phyloP scores from a whole-genome alignment of 1,139 yeast species.

The Debaryomyces subglobosus region DNA sequence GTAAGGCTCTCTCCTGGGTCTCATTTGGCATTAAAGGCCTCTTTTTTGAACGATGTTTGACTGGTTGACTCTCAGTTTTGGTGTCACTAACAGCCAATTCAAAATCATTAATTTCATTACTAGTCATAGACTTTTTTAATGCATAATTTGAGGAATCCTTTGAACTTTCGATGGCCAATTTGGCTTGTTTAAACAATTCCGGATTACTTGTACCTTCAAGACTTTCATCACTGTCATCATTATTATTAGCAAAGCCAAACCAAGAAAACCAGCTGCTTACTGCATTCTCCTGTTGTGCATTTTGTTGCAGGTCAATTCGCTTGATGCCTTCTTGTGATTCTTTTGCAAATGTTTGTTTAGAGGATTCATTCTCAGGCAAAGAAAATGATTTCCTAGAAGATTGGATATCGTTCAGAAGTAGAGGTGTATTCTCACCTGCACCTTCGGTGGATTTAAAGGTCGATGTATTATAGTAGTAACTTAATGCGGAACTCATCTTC shows the following conservation, averaged over 20 bases:
- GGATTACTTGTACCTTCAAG: constrained; percentile 21
- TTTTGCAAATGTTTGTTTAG: neutral
- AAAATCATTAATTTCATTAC: constrained; percentile 23
- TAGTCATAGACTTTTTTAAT: constrained; percentile 24
- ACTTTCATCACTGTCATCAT: constrained; percentile 23
- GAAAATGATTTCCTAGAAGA: neutral
- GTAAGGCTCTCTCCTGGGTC: constrained; percentile 29
- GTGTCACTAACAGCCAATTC: constrained; percentile 48
- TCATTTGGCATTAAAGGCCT: constrained; percentile 41
- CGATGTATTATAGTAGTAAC: constrained; percentile 2
- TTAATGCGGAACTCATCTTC: constrained; percentile 2
- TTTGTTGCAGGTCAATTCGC: neutral
- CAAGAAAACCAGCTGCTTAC: constrained; percentile 26
- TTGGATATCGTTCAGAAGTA: neutral
- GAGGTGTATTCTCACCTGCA: neutral
- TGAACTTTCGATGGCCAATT: constrained; percentile 36
- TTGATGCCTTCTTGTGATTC: neutral
- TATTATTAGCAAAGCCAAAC: constrained; percentile 19
- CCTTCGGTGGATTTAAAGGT: neutral
- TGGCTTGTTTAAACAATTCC: constrained; percentile 39
- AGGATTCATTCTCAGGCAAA: neutral
- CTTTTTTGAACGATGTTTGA: constrained; percentile 35
- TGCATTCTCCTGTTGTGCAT: neutral
- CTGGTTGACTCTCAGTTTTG: constrained; percentile 42
- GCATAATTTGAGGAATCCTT: constrained; percentile 41